Base-by-base conservation (phyloP, 2,329 filamentous ascomycete species). In the Colletotrichum australisinense region DNA sequence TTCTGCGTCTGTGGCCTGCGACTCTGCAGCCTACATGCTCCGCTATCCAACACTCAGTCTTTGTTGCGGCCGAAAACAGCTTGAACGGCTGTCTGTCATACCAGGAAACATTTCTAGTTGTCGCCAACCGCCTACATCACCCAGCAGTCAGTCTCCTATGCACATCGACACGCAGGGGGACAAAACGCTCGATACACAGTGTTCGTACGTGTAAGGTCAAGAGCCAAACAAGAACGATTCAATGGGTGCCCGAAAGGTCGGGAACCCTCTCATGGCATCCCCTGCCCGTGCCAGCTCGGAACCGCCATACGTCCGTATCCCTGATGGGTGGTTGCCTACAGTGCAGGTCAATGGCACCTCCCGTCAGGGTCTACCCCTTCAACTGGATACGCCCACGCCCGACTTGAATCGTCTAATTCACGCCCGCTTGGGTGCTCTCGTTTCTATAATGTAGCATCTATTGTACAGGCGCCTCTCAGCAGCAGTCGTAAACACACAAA, bases 231-330 rank as follows among this genome's bases (percentile, higher is more conserved):
- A 58, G 59, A 46, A 55, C n/a, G 59, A 69, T 38, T 35, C 62
- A 52, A 63, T 42, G 52, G 32, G 62, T 63, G 63, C 67, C 71
- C 71, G 66, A 72, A 49, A 72, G 63, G 30, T 52, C 52, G 69
- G 72, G 59, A 72, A 67, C 57, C 63, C 55, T 42, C 49, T 67
- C 32, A 71, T 42, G 38, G 38, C 49, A 63, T 68, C 52, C 72
- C 72, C 63, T 74, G 68, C 72, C 52, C 24, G 68, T 74, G 68
- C 38, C 49, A 67, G 69, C 69, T 72, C 32, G 62, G 63, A 72
- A 71, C 35, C 72, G 28, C 52, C 30, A 28, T 74, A 72, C 72
- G 72, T 59, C 72, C 68, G 72, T 74, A 74, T 63, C 62, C 46
- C 26, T 24, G 63, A 55, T 22, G 46, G 28, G 52, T 72, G 55